Base-by-base conservation (phyloP, 2,329 filamentous ascomycete species). In the Geosmithia morbida region DNA sequence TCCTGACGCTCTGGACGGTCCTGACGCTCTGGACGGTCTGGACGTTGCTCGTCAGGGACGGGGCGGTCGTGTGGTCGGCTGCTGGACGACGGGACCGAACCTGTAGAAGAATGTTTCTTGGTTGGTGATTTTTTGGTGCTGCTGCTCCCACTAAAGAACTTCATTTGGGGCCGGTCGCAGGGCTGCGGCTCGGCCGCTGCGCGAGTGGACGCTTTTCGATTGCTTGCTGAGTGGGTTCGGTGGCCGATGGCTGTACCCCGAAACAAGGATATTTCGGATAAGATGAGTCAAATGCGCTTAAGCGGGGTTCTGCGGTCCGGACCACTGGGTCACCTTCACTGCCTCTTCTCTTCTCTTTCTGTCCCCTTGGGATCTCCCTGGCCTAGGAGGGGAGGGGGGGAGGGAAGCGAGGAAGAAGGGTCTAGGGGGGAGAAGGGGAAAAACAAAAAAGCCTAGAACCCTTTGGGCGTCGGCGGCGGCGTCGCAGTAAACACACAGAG, bases 71-170 rank as follows among this genome's bases (percentile, higher is more conserved):
- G 10, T 42, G 13, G 17, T 19, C 41, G 10, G 41, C 60, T 61
- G 47, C 22, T 26, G 22, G 22, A 26, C 22, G 33, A 37, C 33
- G 33, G 11, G 33, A 37, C 33, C 33, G 44, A 56, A 53, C 64
- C 62, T 58, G 62, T 59, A 53, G 66, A 61, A 53, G 57, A 54
- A 51, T 59, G 56, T 61, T 70, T 72, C 60, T 69, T 61, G 53
- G 67, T 59, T 47, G 60, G 52, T 53, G 59, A 55, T 64, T 71
- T 72, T 64, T 65, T 66, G 55, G 33, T 37, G 33, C 55, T 61
- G 51, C 56, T 59, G 53, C 59, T 61, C 54, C 55, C 59, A 50
- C 57, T 59, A 53, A 74, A 74, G 68, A 72, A 68, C 68, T 73
- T 74, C 71, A 74, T 74, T 67, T 62, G 61, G 57, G 55, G 52